Evolutionary conservation across 805 yeast species (phyloP).

Genomic region (Metschnikowia reukaufii): DNA sequence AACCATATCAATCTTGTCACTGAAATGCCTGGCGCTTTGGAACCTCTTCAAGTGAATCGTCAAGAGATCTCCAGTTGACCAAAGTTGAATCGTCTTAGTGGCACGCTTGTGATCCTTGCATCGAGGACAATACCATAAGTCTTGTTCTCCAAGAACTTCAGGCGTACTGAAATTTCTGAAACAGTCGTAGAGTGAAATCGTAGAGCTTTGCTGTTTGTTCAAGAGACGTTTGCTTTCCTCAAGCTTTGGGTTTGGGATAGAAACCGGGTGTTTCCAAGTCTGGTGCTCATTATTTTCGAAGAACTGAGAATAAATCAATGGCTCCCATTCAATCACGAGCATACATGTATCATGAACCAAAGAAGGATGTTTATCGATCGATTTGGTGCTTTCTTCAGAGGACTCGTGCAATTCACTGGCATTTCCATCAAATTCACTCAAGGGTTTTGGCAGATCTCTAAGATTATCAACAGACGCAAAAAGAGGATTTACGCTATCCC

Average conservation of each 20-base stretch:
- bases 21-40: conserved; percentile 76
- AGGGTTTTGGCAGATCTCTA: conserved; percentile 4
- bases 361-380: not conserved
- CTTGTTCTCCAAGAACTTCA: conserved; percentile 84
- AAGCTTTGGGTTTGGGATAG: conserved; percentile 53
- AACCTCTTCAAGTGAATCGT: conserved; percentile 89
- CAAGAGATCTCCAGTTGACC: conserved; percentile 92
- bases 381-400: not conserved
- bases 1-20: conserved; percentile 84
- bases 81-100: conserved; percentile 82
- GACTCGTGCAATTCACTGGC: conserved; percentile 1
- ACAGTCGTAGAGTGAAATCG: conserved; percentile 63
- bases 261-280: conserved; percentile 51
- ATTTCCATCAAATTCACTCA: conserved; percentile 2
- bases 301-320: conserved; percentile 46
- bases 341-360: conserved; percentile 26
- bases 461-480: conserved; percentile 15
- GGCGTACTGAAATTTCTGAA: conserved; percentile 70
- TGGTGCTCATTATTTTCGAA: conserved; percentile 50
- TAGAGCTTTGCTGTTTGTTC: conserved; percentile 46
- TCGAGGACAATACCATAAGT: conserved; percentile 89
- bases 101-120: conserved; percentile 92
- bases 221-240: conserved; percentile 44
- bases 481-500: conserved; percentile 18
- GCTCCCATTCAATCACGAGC: conserved; percentile 67